Evolutionary conservation across 495 filamentous ascomycete species (phyloP).

Genomic region (Penicillium paradoxum): DNA sequence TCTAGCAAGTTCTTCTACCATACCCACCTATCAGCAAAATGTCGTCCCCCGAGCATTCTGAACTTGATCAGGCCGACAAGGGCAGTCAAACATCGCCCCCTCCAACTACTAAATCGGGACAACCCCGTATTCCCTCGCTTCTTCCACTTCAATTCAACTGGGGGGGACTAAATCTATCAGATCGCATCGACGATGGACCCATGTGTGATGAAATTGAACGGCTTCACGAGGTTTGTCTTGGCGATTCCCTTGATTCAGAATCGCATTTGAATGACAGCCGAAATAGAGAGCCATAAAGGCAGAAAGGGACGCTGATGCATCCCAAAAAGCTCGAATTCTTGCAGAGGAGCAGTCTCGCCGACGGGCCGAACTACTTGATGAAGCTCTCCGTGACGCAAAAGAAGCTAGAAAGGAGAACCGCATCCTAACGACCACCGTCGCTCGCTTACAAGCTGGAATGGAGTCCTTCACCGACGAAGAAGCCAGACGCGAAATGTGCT

Average conservation of each 20-base stretch:
- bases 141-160: background rate
- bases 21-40: background rate
- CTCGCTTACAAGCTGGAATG: background rate
- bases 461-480: background rate
- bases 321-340: background rate
- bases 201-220: background rate
- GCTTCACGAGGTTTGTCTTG: background rate
- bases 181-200: background rate
- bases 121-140: background rate
- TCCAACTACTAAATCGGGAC: background rate
- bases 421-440: background rate
- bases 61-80: background rate
- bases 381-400: background rate
- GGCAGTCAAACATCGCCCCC: background rate
- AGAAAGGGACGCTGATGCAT: background rate
- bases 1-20: background rate
- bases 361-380: background rate
- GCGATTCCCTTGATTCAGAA: background rate
- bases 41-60: background rate
- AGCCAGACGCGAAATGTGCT: background rate
- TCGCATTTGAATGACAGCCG: background rate
- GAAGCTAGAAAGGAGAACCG: background rate
- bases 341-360: background rate
- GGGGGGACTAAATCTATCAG: background rate
- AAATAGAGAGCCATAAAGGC: background rate